These are phyloP conservation scores for Globisporangium radiosum DNA, from an alignment of 352 stramenopile genomes.

Conservation along the genomic window DNA sequence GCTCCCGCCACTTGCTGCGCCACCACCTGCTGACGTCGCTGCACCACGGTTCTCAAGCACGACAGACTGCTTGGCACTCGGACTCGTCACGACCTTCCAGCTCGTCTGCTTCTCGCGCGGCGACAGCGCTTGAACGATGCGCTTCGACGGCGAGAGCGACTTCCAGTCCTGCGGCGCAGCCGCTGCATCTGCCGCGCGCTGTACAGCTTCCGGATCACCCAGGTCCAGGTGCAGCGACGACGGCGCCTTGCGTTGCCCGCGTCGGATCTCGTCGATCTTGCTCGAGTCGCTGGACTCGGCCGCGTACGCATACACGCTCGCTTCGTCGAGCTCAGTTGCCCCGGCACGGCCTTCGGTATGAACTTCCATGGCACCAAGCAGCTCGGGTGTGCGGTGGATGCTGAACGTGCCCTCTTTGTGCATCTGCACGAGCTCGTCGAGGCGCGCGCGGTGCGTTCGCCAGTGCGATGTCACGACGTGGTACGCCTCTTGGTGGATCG, in stretches of 20 bases:
- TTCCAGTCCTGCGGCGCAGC: conserved; percentile 28
- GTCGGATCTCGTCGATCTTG: conserved; percentile 59
- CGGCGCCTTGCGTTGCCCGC: conserved; percentile 44
- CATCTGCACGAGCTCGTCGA: conserved; percentile 67
- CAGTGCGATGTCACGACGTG: conserved; percentile 63
- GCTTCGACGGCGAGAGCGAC: conserved; percentile 48
- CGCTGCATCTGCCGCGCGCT: conserved; percentile 13
- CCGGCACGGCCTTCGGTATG: conserved; percentile 60
- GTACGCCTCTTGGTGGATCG: conserved; percentile 44
- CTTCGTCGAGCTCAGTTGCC: conserved; percentile 29
- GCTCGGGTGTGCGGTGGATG: conserved; percentile 61
- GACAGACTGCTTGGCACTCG: conserved; percentile 23
- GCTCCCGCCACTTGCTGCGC: neutral
- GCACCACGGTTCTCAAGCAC: conserved; percentile 29
- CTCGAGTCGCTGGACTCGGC: conserved; percentile 8
- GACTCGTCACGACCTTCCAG: conserved; percentile 43
- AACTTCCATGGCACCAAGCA: conserved; percentile 59
- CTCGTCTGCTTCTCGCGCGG: conserved; percentile 49
- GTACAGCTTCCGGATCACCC: conserved; percentile 18
- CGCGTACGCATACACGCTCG: conserved; percentile 26
- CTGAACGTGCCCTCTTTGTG: conserved; percentile 74
- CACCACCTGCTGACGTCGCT: neutral
- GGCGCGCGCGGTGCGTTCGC: conserved; percentile 37
- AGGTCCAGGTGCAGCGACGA: conserved; percentile 33
- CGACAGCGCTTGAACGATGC: conserved; percentile 35